These are phyloP conservation scores for Ophiocordyceps australis DNA, from an alignment of 2,329 filamentous ascomycete species.

Conservation along the genomic window DNA sequence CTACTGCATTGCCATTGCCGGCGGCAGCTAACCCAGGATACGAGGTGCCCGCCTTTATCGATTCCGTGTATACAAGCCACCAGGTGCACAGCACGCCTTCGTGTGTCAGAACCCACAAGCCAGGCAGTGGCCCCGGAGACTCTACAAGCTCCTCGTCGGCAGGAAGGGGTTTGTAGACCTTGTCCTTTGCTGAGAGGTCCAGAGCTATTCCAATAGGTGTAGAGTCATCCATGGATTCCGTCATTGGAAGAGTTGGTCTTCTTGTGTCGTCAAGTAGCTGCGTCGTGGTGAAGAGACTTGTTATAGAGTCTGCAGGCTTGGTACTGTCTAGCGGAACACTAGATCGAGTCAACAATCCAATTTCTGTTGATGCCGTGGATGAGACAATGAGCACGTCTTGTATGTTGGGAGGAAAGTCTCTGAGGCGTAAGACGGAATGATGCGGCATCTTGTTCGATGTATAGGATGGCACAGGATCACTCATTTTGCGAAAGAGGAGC, in stretches of 20 bases:
- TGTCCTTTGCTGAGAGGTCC: constrained; percentile 71
- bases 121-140: constrained; percentile 66
- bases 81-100: constrained; percentile 72
- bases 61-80: constrained; percentile 86
- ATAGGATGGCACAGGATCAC: constrained; percentile 58
- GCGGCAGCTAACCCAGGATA: constrained; percentile 51
- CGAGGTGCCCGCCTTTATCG: constrained; percentile 53
- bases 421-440: constrained; percentile 60
- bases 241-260: constrained; percentile 59
- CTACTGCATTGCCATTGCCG: too few relatives aligned
- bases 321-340: constrained; percentile 46
- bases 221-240: constrained; percentile 38
- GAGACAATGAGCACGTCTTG: constrained; percentile 68
- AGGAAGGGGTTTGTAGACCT: constrained; percentile 59
- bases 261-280: constrained; percentile 55
- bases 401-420: constrained; percentile 63
- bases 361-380: constrained; percentile 62
- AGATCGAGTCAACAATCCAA: constrained; percentile 62
- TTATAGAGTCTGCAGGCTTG: constrained; percentile 37
- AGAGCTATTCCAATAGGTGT: constrained; percentile 66
- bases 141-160: constrained; percentile 61
- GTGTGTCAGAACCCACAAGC: constrained; percentile 70
- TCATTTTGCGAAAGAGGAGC: constrained; percentile 58
- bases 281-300: constrained; percentile 55
- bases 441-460: constrained; percentile 49